Conservation (phyloP, 2,329 filamentous ascomycete species). For the Sarocladiaceae sp. region DNA sequence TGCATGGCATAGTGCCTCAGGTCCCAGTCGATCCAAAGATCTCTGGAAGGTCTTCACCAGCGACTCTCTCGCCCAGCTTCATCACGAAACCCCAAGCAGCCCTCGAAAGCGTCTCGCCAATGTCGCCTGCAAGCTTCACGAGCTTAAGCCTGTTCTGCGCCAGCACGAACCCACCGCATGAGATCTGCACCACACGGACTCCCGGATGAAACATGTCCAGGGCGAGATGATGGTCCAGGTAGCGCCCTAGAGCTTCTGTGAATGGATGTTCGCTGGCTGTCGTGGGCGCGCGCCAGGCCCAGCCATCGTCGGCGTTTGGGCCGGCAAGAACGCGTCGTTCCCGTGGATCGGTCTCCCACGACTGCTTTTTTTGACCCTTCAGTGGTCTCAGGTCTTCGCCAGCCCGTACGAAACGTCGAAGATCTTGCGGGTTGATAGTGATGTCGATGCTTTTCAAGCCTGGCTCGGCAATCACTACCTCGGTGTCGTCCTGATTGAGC, state of each 20-base stretch:
- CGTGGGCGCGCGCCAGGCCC: slow-evolving; percentile 38
- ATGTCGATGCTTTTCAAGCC: slow-evolving; percentile 43
- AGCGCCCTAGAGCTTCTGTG: slow-evolving; percentile 41
- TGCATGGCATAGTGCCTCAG: too few relatives aligned
- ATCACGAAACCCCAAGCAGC: slow-evolving; percentile 33
- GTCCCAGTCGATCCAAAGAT: too few relatives aligned
- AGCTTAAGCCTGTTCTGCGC: slow-evolving; percentile 48
- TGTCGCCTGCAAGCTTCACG: slow-evolving; percentile 16
- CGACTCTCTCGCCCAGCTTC: slow-evolving; percentile 27
- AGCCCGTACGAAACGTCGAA: slow-evolving; percentile 37
- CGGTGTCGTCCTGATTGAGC: slow-evolving; percentile 13
- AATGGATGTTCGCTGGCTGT: slow-evolving; percentile 32
- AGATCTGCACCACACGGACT: slow-evolving; percentile 46
- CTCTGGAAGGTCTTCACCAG: slow-evolving; percentile 19
- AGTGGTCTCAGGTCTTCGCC: slow-evolving; percentile 24
- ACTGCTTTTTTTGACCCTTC: neutral
- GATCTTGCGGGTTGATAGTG: slow-evolving; percentile 41
- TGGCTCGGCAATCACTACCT: neutral
- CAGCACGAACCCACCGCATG: slow-evolving; percentile 50
- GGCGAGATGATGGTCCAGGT: slow-evolving; percentile 46
- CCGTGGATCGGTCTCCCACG: slow-evolving; percentile 26
- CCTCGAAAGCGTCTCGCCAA: slow-evolving; percentile 23
- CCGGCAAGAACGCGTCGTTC: slow-evolving; percentile 41
- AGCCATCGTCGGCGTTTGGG: slow-evolving; percentile 43
- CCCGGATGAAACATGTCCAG: slow-evolving; percentile 49